phyloP scores from a whole-genome alignment of 805 yeast genomes.

The Lipomyces japonicus region DNA sequence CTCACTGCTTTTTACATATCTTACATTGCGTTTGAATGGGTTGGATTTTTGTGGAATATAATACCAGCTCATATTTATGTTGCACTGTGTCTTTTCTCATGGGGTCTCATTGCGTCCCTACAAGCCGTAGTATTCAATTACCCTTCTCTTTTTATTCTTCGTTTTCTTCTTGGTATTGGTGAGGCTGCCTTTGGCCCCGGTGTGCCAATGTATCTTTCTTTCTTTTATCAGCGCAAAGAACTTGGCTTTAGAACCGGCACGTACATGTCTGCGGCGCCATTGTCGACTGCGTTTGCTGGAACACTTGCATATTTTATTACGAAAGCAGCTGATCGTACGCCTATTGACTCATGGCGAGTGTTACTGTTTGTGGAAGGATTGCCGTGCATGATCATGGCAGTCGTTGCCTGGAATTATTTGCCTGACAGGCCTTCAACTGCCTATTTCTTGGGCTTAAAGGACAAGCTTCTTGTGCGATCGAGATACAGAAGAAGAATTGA shows the following conservation, averaged over 20 bases:
- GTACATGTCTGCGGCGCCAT: conserved; percentile 41
- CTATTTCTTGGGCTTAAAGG: conserved; percentile 36
- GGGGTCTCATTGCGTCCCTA: conserved; percentile 51
- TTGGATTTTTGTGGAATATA: conserved; percentile 28
- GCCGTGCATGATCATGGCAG: conserved; percentile 44
- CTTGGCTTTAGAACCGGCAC: conserved; percentile 41
- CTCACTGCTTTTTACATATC: conserved; percentile 28
- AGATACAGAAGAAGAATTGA: conserved; percentile 23
- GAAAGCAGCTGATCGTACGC: conserved; percentile 21
- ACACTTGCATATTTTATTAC: conserved; percentile 37
- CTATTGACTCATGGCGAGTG: conserved; percentile 42
- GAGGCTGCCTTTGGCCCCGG: conserved; percentile 47
- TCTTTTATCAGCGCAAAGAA: conserved; percentile 42
- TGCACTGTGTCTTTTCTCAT: conserved; percentile 46
- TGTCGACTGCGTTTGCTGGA: conserved; percentile 44
- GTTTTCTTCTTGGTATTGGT: conserved; percentile 46
- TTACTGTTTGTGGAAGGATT: conserved; percentile 45
- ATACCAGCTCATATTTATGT: conserved; percentile 47
- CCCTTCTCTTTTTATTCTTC: conserved; percentile 44
- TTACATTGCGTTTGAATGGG: conserved; percentile 26
- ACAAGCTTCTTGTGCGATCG: conserved; percentile 26
- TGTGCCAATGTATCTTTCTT: conserved; percentile 40
- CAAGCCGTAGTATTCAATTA: conserved; percentile 47
- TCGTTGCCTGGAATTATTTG: conserved; percentile 35
- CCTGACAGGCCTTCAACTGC: conserved; percentile 46